Evolutionary conservation across 495 filamentous ascomycete genomes (phyloP).

Genomic region (Pyrenopolyporus hunteri): DNA sequence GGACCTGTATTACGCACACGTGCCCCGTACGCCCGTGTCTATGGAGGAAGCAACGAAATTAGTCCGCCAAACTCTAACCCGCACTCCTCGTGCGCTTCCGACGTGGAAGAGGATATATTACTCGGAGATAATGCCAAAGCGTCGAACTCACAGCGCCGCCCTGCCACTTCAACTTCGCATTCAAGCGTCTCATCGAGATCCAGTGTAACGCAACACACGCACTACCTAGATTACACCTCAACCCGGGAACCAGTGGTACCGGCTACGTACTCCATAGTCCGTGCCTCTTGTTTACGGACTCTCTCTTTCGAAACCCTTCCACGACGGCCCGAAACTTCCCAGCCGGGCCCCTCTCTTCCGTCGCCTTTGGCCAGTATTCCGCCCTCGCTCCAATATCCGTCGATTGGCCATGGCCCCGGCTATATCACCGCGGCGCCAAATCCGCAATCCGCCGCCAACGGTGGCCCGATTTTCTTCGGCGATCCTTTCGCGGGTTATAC

Average conservation of each 20-base stretch:
- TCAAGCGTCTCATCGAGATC: constrained; percentile 53
- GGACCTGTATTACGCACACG: constrained; percentile 54
- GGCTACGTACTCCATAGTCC: constrained; percentile 79
- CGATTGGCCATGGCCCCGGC: constrained; percentile 38
- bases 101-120: constrained; percentile 52
- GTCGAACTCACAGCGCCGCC: constrained; percentile 27
- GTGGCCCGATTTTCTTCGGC: constrained; percentile 85
- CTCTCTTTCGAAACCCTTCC: constrained; percentile 86
- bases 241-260: constrained; percentile 79
- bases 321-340: constrained; percentile 56
- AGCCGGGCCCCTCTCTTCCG: constrained; percentile 18
- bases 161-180: constrained; percentile 46
- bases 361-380: constrained; percentile 27
- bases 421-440: constrained; percentile 45
- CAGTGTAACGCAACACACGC: constrained; percentile 70
- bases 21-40: constrained; percentile 57
- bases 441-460: constrained; percentile 49
- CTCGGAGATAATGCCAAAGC: constrained; percentile 14
- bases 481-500: constrained; percentile 84
- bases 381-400: constrained; percentile 42
- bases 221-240: constrained; percentile 85
- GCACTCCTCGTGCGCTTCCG: constrained; percentile 51
- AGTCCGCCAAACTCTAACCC: constrained; percentile 50
- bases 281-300: constrained; percentile 84
- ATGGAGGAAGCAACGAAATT: constrained; percentile 43